Conservation (phyloP, 768 basidiomycete genomes). For the Tulasnella sp. region DNA sequence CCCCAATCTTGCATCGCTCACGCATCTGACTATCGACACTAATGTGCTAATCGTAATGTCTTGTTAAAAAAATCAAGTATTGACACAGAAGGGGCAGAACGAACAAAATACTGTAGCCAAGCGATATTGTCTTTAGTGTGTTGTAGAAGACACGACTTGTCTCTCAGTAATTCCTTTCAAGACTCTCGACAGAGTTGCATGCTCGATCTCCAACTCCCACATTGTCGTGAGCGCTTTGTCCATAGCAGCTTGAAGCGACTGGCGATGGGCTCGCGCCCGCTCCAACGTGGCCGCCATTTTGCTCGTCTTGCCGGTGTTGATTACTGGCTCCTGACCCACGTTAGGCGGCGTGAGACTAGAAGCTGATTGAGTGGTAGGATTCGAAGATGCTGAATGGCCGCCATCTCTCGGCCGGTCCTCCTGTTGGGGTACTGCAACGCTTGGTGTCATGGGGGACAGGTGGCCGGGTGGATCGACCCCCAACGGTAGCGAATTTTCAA, state of each 20-base stretch:
- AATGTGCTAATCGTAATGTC: constrained; percentile 7
- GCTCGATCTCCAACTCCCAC: constrained; percentile 25
- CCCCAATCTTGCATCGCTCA: constrained; percentile 2
- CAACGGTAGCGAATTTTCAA: neutral
- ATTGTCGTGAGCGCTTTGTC: constrained; percentile 7
- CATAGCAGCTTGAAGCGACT: constrained; percentile 17
- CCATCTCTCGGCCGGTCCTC: neutral
- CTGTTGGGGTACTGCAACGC: neutral
- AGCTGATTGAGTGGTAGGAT: neutral
- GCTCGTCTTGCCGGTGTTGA: neutral
- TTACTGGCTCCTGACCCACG: neutral
- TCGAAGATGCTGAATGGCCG: neutral
- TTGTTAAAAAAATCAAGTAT: neutral
- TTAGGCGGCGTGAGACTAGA: neutral
- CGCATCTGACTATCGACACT: neutral
- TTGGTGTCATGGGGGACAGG: too few relatives aligned
- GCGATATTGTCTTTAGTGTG: neutral
- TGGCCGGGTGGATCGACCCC: neutral
- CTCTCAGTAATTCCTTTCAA: constrained; percentile 10
- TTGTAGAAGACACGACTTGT: neutral
- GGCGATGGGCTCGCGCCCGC: constrained; percentile 8
- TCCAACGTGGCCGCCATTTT: neutral
- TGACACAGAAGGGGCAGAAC: neutral
- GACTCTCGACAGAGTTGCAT: constrained; percentile 21
- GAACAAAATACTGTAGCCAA: neutral